phyloP scores from a whole-genome alignment of 352 stramenopile genomes.

The Peronospora destructor region DNA sequence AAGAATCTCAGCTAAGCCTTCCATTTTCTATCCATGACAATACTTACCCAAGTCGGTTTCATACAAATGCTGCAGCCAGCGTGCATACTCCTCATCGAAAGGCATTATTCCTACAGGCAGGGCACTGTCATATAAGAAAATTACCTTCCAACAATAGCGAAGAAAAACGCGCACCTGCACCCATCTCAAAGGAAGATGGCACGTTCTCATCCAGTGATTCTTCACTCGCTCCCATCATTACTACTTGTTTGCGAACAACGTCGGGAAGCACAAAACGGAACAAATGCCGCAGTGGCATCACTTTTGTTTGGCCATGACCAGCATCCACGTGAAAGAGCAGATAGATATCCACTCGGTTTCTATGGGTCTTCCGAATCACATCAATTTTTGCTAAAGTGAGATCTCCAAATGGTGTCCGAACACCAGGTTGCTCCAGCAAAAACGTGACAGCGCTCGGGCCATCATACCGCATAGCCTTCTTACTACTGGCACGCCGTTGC shows the following conservation, averaged over 20 bases:
- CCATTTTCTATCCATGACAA: background rate
- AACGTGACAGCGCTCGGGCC: conserved; percentile 62
- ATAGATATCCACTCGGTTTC: conserved; percentile 59
- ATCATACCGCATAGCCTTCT: conserved; percentile 62
- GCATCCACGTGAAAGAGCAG: conserved; percentile 74
- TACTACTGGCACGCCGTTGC: conserved; percentile 17
- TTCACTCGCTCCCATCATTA: conserved; percentile 60
- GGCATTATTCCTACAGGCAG: conserved; percentile 33
- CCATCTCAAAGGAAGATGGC: conserved; percentile 58
- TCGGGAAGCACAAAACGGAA: conserved; percentile 74
- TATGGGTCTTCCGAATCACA: conserved; percentile 48
- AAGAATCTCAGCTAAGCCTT: conserved; percentile 1
- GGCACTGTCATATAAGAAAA: conserved; percentile 1
- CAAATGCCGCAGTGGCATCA: conserved; percentile 62
- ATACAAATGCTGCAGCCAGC: conserved; percentile 83
- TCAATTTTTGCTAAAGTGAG: conserved; percentile 80
- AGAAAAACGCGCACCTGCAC: conserved; percentile 29
- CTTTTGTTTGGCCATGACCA: conserved; percentile 36
- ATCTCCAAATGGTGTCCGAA: conserved; percentile 76
- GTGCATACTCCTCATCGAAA: conserved; percentile 84
- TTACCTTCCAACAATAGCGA: background rate
- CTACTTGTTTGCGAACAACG: conserved; percentile 50
- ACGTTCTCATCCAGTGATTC: conserved; percentile 61
- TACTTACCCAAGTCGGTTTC: conserved; percentile 75
- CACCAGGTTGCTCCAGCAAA: conserved; percentile 45